Evolutionary conservation across 2,329 filamentous ascomycete species (phyloP).

Genomic region (Aspergillus sp.): DNA sequence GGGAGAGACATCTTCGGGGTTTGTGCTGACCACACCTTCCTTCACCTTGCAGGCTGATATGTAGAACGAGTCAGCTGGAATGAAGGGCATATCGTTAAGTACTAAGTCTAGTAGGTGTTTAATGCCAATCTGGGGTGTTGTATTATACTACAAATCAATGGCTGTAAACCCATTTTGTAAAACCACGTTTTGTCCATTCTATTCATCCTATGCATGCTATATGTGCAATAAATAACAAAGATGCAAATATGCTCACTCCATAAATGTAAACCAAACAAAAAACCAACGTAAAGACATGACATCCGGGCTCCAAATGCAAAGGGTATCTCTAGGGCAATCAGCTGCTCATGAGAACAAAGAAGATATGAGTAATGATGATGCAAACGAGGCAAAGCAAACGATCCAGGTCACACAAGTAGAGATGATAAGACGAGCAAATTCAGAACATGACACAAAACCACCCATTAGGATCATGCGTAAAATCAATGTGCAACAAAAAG

Average conservation of each 20-base stretch:
- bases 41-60: too few species aligned
- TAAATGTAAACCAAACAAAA: neutral
- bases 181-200: neutral
- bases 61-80: too few species aligned
- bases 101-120: too few species aligned
- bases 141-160: neutral
- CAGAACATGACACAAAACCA: neutral
- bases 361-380: neutral
- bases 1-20: too few species aligned
- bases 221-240: neutral
- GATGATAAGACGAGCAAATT: neutral
- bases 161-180: too few species aligned
- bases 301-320: constrained; percentile 9
- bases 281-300: neutral
- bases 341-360: constrained; percentile 13
- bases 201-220: constrained; percentile 5
- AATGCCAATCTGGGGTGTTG: neutral
- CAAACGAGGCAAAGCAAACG: neutral
- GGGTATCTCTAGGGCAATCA: constrained; percentile 14
- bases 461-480: neutral
- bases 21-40: too few species aligned
- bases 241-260: constrained; percentile 1
- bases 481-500: neutral
- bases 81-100: too few species aligned
- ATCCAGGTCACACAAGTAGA: neutral